A percentile compares a stretch with the other conserved stretches of the same genome.
Conservation (phyloP, 306 rosid species). For the Cucumis melo region DNA sequence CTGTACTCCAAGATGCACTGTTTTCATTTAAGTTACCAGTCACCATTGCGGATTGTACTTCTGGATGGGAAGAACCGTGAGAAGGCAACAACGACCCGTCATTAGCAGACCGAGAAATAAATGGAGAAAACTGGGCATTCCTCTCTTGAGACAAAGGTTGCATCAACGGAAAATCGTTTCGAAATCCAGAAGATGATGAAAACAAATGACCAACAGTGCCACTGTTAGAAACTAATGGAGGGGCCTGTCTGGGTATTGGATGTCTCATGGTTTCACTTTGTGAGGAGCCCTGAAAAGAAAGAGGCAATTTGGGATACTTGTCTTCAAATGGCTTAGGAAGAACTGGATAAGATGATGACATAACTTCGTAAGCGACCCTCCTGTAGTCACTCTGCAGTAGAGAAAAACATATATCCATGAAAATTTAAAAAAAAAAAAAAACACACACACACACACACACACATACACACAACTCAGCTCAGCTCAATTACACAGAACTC, state of each 20-base stretch:
- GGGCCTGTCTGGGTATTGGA: constrained; percentile 23
- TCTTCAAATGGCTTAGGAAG: constrained; percentile 25
- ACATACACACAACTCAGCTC: no score
- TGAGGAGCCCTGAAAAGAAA: constrained; percentile 36
- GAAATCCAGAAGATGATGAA: constrained; percentile 30
- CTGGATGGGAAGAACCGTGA: constrained; percentile 24
- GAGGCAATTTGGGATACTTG: constrained; percentile 28
- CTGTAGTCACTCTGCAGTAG: constrained; percentile 11
- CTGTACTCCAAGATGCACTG: constrained; percentile 45
- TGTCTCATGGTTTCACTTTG: constrained; percentile 22
- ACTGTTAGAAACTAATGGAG: constrained; percentile 25
- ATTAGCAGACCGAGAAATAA: constrained; percentile 28
- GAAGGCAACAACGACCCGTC: constrained; percentile 22
- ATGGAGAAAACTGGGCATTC: constrained; percentile 27
- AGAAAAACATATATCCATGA: constrained; percentile 3
- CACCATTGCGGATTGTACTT: constrained; percentile 25
- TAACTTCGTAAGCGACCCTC: constrained; percentile 17
- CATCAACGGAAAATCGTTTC: constrained; percentile 13
- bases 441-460: no score
- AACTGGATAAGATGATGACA: constrained; percentile 42
- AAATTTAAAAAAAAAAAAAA: background rate
- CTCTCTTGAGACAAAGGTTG: constrained; percentile 27
- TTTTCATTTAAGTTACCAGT: constrained; percentile 27
- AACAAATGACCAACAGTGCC: constrained; percentile 26
- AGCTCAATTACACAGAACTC: background rate